Percentiles rank a stretch among this genome's conserved stretches.
These are phyloP conservation scores for Macrotyloma uniflorum DNA, from an alignment of 306 rosid genomes.

Conservation along the genomic window DNA sequence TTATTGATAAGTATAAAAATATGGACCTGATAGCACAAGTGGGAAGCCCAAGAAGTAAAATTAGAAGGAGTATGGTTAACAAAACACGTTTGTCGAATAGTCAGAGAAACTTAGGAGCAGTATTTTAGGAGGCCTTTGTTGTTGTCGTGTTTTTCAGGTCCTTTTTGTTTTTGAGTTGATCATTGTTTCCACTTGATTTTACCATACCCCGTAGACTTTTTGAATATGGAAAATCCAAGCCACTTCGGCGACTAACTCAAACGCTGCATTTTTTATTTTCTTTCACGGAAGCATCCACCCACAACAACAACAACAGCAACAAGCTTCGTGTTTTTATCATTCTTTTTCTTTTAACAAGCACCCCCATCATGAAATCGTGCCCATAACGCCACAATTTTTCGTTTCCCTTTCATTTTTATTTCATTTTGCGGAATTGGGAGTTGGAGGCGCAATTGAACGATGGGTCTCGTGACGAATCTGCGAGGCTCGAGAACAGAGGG, in stretches of 20 bases:
- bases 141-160: neutral
- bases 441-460: constrained; percentile 35
- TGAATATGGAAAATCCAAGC: constrained; percentile 7
- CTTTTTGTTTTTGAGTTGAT: constrained; percentile 24
- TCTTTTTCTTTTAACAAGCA: neutral
- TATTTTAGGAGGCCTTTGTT: neutral
- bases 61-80: no score
- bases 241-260: neutral
- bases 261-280: neutral
- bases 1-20: neutral
- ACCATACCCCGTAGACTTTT: constrained; percentile 39
- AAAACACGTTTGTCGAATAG: neutral
- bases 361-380: constrained; percentile 25
- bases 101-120: neutral
- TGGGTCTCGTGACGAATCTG: constrained; percentile 60
- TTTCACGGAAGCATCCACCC: no score
- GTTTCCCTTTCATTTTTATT: neutral
- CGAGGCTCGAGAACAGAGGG: constrained; percentile 68
- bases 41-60: constrained; percentile 28
- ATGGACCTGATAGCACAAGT: neutral
- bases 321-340: neutral
- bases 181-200: constrained; percentile 21
- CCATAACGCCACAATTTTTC: constrained; percentile 23
- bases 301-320: neutral
- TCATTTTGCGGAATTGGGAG: neutral